Base-by-base conservation (phyloP, 2,329 filamentous ascomycete genomes). In the Colletotrichum lindemuthianum region DNA sequence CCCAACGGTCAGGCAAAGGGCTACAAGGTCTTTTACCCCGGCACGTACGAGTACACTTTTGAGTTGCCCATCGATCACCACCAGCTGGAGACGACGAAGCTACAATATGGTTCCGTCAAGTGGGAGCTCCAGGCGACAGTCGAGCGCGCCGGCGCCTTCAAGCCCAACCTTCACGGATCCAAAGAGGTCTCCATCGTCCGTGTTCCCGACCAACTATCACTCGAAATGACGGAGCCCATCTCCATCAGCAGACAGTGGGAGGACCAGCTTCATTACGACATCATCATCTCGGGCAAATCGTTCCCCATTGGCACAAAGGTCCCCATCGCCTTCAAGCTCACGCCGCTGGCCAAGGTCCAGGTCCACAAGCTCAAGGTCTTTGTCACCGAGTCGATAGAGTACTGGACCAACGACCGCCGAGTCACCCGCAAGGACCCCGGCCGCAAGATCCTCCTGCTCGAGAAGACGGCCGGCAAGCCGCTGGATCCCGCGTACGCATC, bases 171-270 rank as follows among this genome's bases (percentile, higher is more conserved):
- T 2, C 85, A 93, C 60, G 94, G 94, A 43, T 85, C 82, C 47
- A 92, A 93, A 74, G 93, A 97, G 75, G 89, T 97, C 3, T 86
- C 86, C 8, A 88, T 97, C 51, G 92, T 97, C 57, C 90, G 94
- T 48, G 89, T 96, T 4, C 94, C 94, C 0, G 88, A 95, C 52
- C 93, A 97, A 77, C 87, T 93, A 49, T 97, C 93, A 0, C 82
- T 97, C 32, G 94, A 97, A 76, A 93, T 93, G 76, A 90, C 93
- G 33, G 94, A 97, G 74, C 94, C 94, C 3, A 97, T 97, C 71
- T 95, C 93, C 10, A 97, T 97, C 72, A 95, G 92, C 68, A 85
- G 94, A 16, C 93, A 92, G 67, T 97, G 94, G 94, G 94, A 97
- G 74, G 93, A 97, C 70, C 94, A 97, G 73, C 82, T 97, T 37